Conservation (phyloP, 108 stramenopile species). For the Chaetoceros muelleri region DNA sequence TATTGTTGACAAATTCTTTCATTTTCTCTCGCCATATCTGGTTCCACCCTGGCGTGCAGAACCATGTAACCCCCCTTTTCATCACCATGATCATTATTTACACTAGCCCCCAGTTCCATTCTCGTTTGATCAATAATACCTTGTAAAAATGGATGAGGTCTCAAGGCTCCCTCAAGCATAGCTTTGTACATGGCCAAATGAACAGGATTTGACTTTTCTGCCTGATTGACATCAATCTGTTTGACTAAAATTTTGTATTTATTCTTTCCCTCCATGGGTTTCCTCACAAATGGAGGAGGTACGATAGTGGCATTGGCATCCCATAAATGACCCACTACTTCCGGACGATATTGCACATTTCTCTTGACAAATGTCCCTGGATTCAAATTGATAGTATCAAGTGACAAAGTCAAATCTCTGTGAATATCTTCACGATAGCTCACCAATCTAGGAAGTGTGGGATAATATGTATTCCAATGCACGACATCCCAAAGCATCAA, state of each 20-base stretch:
- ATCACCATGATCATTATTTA: neutral
- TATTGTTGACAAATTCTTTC: constrained; percentile 7
- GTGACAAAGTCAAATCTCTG: no score
- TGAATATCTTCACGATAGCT: no score
- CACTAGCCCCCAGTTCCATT: neutral
- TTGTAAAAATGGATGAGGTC: constrained; percentile 15
- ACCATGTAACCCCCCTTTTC: constrained; percentile 10
- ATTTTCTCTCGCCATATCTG: constrained; percentile 23
- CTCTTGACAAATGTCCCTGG: no score
- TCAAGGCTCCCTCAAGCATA: constrained; percentile 15
- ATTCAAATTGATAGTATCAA: no score
- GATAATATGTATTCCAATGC: no score
- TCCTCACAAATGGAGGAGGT: neutral
- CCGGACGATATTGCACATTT: no score
- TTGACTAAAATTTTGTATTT: neutral
- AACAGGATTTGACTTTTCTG: neutral
- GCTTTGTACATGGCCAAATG: neutral
- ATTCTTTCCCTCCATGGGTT: neutral
- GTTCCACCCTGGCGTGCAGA: constrained; percentile 30
- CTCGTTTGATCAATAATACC: neutral
- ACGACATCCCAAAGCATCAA: no score
- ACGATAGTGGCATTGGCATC: no score
- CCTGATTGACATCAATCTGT: neutral
- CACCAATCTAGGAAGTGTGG: no score
- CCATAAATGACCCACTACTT: no score